phyloP scores from a whole-genome alignment of 768 basidiomycete genomes.

The Mycena galericulata region DNA sequence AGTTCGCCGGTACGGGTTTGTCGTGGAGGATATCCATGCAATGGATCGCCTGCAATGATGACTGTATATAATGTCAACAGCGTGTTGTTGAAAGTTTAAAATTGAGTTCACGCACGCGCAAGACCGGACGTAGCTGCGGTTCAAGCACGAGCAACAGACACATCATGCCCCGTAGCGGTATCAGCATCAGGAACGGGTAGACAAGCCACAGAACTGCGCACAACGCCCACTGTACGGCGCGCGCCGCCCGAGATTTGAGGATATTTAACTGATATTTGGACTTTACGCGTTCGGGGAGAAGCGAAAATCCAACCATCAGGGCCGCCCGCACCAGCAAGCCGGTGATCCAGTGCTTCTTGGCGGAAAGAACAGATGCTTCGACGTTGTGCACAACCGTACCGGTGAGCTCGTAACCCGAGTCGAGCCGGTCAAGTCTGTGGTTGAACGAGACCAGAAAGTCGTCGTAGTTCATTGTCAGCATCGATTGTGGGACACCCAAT shows the following conservation, averaged over 20 bases:
- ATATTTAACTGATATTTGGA: not conserved
- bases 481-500: not conserved
- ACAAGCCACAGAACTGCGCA: too few species aligned
- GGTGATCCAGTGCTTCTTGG: not conserved
- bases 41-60: too few species aligned
- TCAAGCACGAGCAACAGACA: too few species aligned
- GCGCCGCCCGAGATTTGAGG: not conserved
- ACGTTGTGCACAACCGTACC: not conserved
- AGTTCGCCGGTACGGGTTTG: not conserved
- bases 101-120: too few species aligned
- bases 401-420: not conserved
- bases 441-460: slow-evolving; percentile 14
- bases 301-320: slow-evolving; percentile 10
- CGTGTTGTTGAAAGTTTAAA: too few species aligned
- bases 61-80: not conserved
- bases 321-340: not conserved
- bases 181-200: too few species aligned
- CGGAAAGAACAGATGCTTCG: too few species aligned
- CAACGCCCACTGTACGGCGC: too few species aligned
- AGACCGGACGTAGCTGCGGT: too few species aligned
- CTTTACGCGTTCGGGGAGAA: not conserved
- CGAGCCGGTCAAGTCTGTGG: not conserved
- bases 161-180: too few species aligned
- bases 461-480: slow-evolving; percentile 17
- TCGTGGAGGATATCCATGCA: too few species aligned